Conservation (phyloP, 1,284 basidiomycete species). For the Caloboletus inedulis region DNA sequence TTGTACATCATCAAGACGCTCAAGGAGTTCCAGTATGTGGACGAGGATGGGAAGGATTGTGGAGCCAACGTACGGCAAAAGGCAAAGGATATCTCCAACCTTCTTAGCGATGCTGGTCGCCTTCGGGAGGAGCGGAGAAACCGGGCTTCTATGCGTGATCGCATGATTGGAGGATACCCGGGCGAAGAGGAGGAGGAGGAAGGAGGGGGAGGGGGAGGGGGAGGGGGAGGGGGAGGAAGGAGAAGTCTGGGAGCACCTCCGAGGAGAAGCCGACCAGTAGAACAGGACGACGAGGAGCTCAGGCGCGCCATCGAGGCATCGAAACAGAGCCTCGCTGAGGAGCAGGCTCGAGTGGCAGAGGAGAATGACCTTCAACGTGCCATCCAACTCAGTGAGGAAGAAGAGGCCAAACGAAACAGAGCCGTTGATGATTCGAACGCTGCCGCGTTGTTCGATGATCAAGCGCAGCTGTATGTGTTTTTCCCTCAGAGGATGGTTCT, state of each 20-base stretch:
- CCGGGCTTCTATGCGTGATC: slow-evolving; percentile 90
- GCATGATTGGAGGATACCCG: slow-evolving; percentile 72
- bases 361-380: slow-evolving; percentile 82
- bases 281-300: slow-evolving; percentile 79
- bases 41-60: slow-evolving; percentile 96
- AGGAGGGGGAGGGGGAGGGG: slow-evolving; percentile 28
- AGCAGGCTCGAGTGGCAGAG: slow-evolving; percentile 61
- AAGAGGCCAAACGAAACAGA: slow-evolving; percentile 70
- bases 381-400: slow-evolving; percentile 82
- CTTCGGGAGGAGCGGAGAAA: slow-evolving; percentile 83
- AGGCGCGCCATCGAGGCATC: slow-evolving; percentile 83
- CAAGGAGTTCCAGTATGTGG: slow-evolving; percentile 97
- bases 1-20: slow-evolving; percentile 98
- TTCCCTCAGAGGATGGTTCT: not conserved
- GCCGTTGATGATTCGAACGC: slow-evolving; percentile 76
- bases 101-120: slow-evolving; percentile 86
- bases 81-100: slow-evolving; percentile 97
- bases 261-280: slow-evolving; percentile 40
- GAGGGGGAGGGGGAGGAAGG: slow-evolving; percentile 25
- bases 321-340: slow-evolving; percentile 73
- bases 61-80: slow-evolving; percentile 99
- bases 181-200: slow-evolving; percentile 57
- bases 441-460: slow-evolving; percentile 82
- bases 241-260: slow-evolving; percentile 24
- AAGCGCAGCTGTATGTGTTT: slow-evolving; percentile 59